Base-by-base conservation (phyloP, 2,329 filamentous ascomycete species). In the Pseudogymnoascus pannorum region DNA sequence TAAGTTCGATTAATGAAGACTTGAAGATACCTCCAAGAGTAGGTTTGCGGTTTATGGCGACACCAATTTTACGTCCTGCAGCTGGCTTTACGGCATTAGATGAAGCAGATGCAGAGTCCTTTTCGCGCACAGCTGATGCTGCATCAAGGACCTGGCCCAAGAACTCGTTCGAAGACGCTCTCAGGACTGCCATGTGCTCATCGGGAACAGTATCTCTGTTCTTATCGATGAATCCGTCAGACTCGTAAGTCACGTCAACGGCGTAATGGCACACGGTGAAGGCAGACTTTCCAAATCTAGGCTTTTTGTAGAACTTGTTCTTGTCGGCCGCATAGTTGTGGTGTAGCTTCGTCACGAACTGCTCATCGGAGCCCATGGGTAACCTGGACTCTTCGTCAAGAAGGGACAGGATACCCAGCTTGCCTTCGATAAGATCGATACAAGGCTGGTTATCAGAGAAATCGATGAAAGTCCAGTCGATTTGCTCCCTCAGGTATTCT, bases 261-360 rank as follows among this genome's bases (percentile, higher is more conserved):
- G 94, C 94, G 76, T 99, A 99, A 77, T 99, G 95, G 75, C 93
- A 97, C 65, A 99, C 92, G 6, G 94, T 97, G 77, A 99, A 99
- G 1, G 94, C 83, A 12, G 92, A 96, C 76, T 97, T 97, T 68
- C 94, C 94, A 70, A 99, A 99, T 62, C 94, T 85, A 5, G 94
- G 94, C 78, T 97, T 99, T 81, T 97, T 97, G 83, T 95, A 99
- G 74, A 97, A 97, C 71, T 91, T 90, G 74, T 94, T 89, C 79
- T 97, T 97, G 73, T 94, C 89, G 12, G 81, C 83, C 8, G 88
- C 87, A 72, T 92, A 99, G 75, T 97, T 94, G 74, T 95, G 88
- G 75, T 99, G 92, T 54, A 99, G 81, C 77, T 99, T 99, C 59
- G 85, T 96, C 29, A 97, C 93, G 68, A 99, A 97, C 70, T 95